phyloP scores from a whole-genome alignment of 148 eudicot genomes.

The Chenopodium suecicum region DNA sequence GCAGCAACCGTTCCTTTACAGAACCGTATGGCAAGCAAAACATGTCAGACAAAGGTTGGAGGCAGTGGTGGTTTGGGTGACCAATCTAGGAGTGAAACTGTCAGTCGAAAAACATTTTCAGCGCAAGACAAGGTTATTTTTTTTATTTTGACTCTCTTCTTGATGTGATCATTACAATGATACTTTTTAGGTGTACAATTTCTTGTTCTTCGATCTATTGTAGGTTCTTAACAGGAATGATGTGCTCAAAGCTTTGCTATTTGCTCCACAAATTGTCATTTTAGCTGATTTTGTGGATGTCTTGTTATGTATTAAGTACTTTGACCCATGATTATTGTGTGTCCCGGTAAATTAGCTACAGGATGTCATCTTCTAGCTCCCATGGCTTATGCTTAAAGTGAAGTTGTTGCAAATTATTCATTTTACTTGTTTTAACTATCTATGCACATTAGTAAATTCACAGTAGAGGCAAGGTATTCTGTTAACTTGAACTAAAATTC shows the following conservation, averaged over 20 bases:
- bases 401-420: not conserved
- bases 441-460: not conserved
- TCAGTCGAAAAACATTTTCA: slow-evolving; percentile 61
- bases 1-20: slow-evolving; percentile 37
- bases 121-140: slow-evolving; percentile 79
- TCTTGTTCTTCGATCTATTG: not conserved
- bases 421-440: not conserved
- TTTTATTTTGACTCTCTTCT: slow-evolving; percentile 4
- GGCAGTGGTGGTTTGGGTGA: slow-evolving; percentile 35
- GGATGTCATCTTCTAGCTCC: not conserved
- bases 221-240: not conserved
- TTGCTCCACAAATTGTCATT: not conserved
- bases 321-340: not conserved
- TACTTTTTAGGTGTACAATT: not conserved
- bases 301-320: not conserved
- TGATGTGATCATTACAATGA: not conserved
- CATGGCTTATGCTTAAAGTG: not conserved
- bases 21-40: slow-evolving; percentile 33
- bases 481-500: not conserved
- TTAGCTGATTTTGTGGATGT: not conserved
- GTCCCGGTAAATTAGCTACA: not conserved
- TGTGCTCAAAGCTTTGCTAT: not conserved
- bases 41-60: slow-evolving; percentile 42
- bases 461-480: not conserved
- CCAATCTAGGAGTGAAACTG: slow-evolving; percentile 61